Evolutionary conservation across 2,329 filamentous ascomycete species (phyloP).

Genomic region (Fusarium circinatum): DNA sequence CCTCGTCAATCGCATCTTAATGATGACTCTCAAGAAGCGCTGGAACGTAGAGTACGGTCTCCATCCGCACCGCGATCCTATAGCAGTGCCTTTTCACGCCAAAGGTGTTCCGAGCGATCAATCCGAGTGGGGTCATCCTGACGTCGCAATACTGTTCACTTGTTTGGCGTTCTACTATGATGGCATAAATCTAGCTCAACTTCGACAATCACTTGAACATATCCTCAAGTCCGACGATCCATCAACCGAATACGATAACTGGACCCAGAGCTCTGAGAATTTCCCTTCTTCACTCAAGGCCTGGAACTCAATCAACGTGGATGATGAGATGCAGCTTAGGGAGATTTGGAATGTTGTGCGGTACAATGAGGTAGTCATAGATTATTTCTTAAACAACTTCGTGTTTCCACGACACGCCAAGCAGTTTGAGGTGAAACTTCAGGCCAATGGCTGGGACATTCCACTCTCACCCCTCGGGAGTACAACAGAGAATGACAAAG

Average conservation of each 20-base stretch:
- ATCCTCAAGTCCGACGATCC: slow-evolving; percentile 67
- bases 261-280: slow-evolving; percentile 53
- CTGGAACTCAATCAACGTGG: slow-evolving; percentile 70
- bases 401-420: slow-evolving; percentile 75
- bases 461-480: slow-evolving; percentile 54
- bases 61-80: slow-evolving; percentile 63
- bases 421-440: slow-evolving; percentile 71
- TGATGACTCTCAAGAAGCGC: slow-evolving; percentile 69
- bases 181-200: slow-evolving; percentile 62
- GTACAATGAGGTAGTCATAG: slow-evolving; percentile 61
- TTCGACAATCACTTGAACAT: slow-evolving; percentile 61
- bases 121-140: slow-evolving; percentile 75
- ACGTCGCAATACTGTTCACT: slow-evolving; percentile 74
- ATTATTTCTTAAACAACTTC: slow-evolving; percentile 72
- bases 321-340: slow-evolving; percentile 63
- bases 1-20: slow-evolving; percentile 67
- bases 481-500: background rate
- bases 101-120: slow-evolving; percentile 68
- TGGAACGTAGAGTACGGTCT: slow-evolving; percentile 76
- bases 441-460: slow-evolving; percentile 76
- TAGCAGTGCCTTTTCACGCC: slow-evolving; percentile 63
- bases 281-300: slow-evolving; percentile 62
- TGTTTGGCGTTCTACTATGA: slow-evolving; percentile 74
- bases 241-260: slow-evolving; percentile 64
- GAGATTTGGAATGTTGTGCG: slow-evolving; percentile 65